Conservation (phyloP, 169 alveolate species). For the Plasmodium billcollinsi region DNA sequence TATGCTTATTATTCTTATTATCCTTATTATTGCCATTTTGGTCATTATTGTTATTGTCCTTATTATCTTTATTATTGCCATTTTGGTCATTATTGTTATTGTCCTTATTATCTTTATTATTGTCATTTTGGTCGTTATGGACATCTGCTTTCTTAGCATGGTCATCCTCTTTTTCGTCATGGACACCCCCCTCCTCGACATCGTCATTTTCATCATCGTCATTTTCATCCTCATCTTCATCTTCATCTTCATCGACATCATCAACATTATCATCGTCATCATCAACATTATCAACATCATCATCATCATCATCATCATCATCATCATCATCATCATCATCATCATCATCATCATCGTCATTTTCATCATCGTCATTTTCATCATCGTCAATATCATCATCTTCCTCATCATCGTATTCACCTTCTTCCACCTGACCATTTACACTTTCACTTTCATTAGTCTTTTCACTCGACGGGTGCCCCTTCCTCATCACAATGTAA, state of each 20-base stretch:
- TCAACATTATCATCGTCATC: not conserved
- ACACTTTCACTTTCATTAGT: not conserved
- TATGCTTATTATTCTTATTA: not conserved
- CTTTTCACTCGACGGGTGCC: not conserved
- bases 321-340: not conserved
- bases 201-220: not conserved
- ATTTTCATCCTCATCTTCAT: not conserved
- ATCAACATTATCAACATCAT: not conserved
- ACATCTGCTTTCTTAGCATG: not conserved
- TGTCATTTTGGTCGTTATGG: not conserved
- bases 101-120: not conserved
- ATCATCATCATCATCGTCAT: not conserved
- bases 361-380: not conserved
- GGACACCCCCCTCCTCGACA: not conserved
- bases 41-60: not conserved
- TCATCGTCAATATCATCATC: not conserved
- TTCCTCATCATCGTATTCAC: not conserved
- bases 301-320: not conserved
- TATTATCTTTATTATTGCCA: slow-evolving; percentile 6
- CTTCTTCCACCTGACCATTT: not conserved
- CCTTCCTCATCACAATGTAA: slow-evolving; percentile 23
- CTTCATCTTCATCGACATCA: not conserved
- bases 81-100: not conserved
- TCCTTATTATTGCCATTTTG: too few species aligned
- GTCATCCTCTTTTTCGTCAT: not conserved